Base-by-base conservation (phyloP, 2,329 filamentous ascomycete genomes). In the Dothiorella sarmentorum region DNA sequence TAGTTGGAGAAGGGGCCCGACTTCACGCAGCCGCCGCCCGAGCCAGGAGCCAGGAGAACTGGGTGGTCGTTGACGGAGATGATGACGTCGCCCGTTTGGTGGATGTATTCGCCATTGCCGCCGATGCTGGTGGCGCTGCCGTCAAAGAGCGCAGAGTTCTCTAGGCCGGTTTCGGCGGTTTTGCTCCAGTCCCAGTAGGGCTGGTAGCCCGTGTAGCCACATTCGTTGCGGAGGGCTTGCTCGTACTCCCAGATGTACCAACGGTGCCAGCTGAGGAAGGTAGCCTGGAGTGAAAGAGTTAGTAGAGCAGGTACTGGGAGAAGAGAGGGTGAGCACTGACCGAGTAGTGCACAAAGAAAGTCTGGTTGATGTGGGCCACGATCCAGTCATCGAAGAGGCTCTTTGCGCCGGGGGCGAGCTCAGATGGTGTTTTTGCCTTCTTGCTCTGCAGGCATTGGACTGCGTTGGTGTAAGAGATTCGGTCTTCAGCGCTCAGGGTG, bases 1-100 rank as follows among this genome's bases (percentile, higher is more conserved):
- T 65, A 71, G 64, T 82, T 72, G 63, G 73, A 76, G 69, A 84
- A 82, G 0, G 81, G 81, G 0, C 82, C 82, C 0, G 70, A 73
- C 15, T 68, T 73, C 4, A 85, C 73, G 65, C 82, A 85, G 1
- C 82, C 82, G 37, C 82, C 82, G 9, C 82, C 82, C 0, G 75
- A 74, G 15, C 81, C 82, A 0, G 77, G 75, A 0, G 78, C 79
- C 7, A 80, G 66, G 27, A 64, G 70, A 59, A 77, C 65, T 1
- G 56, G 60, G 38, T 43, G 13, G 18, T n/a, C 45, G 17, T 22
- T 38, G 29, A 37, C 24, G 33, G 24, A 37, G 5, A 61, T 68
- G 20, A 44, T 26, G 38, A 44, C 24, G 9, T 35, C 43, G n/a
- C 57, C 57, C 1, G 40, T 26, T 11, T 52, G 22, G 37, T 24